Evolutionary conservation across 441 rosid genomes (phyloP), one percentile per base, ranked within the genome.

Genomic region (Bocquillonia castaneifolia): DNA sequence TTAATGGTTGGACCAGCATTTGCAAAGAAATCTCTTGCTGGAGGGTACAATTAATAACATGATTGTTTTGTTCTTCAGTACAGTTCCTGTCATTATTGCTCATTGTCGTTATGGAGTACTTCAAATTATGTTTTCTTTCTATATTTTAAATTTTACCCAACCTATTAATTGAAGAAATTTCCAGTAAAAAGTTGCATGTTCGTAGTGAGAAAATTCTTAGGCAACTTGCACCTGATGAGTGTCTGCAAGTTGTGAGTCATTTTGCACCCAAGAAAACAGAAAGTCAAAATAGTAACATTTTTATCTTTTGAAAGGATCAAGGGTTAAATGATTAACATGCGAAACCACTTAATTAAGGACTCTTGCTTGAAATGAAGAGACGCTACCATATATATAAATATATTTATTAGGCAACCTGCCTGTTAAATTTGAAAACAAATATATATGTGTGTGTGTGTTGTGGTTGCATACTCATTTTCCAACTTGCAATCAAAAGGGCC

Each of bases 381-480:
- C 62, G n/a, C 61, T 57, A n/a, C n/a, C n/a, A n/a, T 10, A 15
- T 6, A 23, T 10, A 17, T 0, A 53, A 1, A 5, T 0, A 10
- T 12, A 10, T 23, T 10, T 26, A 28, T 54, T 2, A 52, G 25
- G 13, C 57, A 20, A 50, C 23, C 26, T 50, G 26, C 12, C 54
- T 50, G 28, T 5, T 50, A 20, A 50, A n/a, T 20, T 10, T 50
- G 34, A 54, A 54, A 54, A 36, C 39, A 56, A 18, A 6, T 53
- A 42, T 10, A 3, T 57, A 18, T n/a, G n/a, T n/a, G n/a, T n/a
- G n/a, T n/a, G n/a, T n/a, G n/a, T 57, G 22, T 57, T 57, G 42
- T 57, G 61, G 17, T 57, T 18, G 40, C 61, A 57, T 31, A 57
- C 62, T 34, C 44, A 58, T 58, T 58, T 34, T 58, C 44, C 54